Percentiles rank a stretch among this genome's conserved stretches.
Conservation (phyloP, 345 rosid genomes). For the Ceriops tagal region DNA sequence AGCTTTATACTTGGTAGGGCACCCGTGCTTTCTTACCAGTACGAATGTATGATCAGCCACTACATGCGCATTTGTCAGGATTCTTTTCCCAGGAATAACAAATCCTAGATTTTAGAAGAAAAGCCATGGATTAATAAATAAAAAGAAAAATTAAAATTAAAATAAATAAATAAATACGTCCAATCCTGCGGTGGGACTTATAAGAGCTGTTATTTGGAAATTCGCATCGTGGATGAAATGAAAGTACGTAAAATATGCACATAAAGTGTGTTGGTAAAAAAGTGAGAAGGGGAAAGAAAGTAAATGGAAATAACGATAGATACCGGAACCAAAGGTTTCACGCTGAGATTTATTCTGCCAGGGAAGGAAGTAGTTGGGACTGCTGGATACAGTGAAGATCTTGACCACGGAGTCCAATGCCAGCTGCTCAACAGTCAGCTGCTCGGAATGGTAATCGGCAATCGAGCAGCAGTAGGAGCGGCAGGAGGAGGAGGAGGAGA, state of each 20-base stretch:
- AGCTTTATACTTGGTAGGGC: conserved; percentile 64
- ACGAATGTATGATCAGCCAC: conserved; percentile 85
- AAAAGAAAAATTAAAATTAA: neutral
- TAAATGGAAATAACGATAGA: neutral
- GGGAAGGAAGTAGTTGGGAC: conserved; percentile 57
- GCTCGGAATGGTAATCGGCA: neutral
- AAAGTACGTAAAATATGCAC: neutral
- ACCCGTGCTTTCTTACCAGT: conserved; percentile 79
- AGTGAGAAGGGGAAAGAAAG: neutral
- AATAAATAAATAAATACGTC: no score
- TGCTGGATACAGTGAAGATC: conserved; percentile 51
- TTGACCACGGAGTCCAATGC: conserved; percentile 72
- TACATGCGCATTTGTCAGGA: conserved; percentile 85
- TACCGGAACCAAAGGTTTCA: conserved; percentile 75
- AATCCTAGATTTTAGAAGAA: conserved; percentile 37
- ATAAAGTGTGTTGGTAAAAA: neutral
- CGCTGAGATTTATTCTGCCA: conserved; percentile 82
- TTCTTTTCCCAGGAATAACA: conserved; percentile 57
- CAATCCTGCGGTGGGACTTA: no score
- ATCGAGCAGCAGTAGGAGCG: neutral
- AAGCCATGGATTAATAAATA: neutral
- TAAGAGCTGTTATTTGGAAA: no score
- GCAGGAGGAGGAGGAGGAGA: neutral
- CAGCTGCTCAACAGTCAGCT: neutral
- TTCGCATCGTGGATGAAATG: no score